Evolutionary conservation across 257 asterid genomes (phyloP), one percentile per base, ranked within the genome.

Genomic region (Nicotiana otophora): DNA sequence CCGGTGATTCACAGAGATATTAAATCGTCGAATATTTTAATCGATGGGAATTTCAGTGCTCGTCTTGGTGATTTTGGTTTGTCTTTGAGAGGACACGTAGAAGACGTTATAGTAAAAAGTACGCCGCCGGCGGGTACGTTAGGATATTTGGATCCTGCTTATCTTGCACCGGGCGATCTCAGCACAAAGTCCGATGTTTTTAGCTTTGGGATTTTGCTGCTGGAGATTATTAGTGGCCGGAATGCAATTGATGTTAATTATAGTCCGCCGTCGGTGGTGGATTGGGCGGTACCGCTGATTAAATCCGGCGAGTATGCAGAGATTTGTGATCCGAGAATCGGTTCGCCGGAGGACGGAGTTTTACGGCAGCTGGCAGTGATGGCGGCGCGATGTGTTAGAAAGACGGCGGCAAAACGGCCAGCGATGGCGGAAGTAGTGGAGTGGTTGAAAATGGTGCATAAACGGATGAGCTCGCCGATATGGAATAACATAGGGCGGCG

Each of bases 81-180:
- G 85, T 91, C 99, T 7, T 84, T 95, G 83, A 88, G 94, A 26
- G 98, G 98, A 5, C 90, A 90, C 88, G 96, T 86, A 88, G 98
- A 91, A 89, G 98, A 95, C 57, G 94, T 89, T 11, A 86, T 81
- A 65, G 91, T 84, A 12, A 87, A 78, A 74, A 87, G 94, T 20
- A 93, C 98, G 48, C 99, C 97, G 28, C 99, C 99, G 80, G 99
- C 98, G 30, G 98, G 98, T 57, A 95, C 98, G 23, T 78, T 95
- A 4, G 99, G 99, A 10, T 95, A 95, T 83, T 92, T 95, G 61
- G 99, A 95, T 86, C 98, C 99, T 0, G 90, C 91, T 72, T 95
- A 95, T 83, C 95, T 95, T 19, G 91, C 93, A 68, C 98, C 98
- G n/a, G 91, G 90, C 2, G 99, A 95, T 81, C 92, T 95, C 77